These are phyloP conservation scores for Zasmidium citrigriseum DNA, from an alignment of 2,329 filamentous ascomycete genomes.

Conservation along the genomic window DNA sequence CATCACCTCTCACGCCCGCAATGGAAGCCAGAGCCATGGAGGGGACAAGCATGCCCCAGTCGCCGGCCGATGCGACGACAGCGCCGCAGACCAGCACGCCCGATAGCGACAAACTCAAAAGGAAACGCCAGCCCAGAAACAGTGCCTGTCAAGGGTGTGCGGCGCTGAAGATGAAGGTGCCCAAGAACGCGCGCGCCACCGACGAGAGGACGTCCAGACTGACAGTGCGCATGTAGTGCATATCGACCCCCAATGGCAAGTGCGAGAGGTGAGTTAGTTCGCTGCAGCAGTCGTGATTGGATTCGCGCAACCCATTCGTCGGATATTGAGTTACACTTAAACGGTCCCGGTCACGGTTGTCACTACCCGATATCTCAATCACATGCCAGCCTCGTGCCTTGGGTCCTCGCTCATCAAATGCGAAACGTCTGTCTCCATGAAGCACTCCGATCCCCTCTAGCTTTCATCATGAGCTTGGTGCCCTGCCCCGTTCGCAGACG, in stretches of 20 bases:
- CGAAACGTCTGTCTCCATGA: background rate
- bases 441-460: background rate
- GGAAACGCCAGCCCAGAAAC: slow-evolving; percentile 31
- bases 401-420: background rate
- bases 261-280: slow-evolving; percentile 25
- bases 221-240: slow-evolving; percentile 10
- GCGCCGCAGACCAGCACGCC: slow-evolving; percentile 10
- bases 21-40: slow-evolving; percentile 1
- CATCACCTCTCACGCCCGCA: background rate
- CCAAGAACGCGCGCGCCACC: too few relatives aligned
- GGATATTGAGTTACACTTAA: slow-evolving; percentile 9
- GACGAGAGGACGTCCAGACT: too few relatives aligned
- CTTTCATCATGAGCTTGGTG: background rate
- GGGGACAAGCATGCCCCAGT: slow-evolving; percentile 2
- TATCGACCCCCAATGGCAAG: slow-evolving; percentile 18
- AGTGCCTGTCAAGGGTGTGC: slow-evolving; percentile 30
- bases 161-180: slow-evolving; percentile 31
- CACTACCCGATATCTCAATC: slow-evolving; percentile 1
- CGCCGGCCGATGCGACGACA: slow-evolving; percentile 3
- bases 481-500: background rate
- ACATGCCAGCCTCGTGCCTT: background rate
- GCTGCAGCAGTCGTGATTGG: background rate
- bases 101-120: slow-evolving; percentile 19
- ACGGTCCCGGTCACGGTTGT: background rate
- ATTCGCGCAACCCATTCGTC: too few relatives aligned